Evolutionary conservation across 805 yeast genomes (phyloP), one percentile per base, ranked within the genome.

Genomic region (Nakazawaea wyomingensis): DNA sequence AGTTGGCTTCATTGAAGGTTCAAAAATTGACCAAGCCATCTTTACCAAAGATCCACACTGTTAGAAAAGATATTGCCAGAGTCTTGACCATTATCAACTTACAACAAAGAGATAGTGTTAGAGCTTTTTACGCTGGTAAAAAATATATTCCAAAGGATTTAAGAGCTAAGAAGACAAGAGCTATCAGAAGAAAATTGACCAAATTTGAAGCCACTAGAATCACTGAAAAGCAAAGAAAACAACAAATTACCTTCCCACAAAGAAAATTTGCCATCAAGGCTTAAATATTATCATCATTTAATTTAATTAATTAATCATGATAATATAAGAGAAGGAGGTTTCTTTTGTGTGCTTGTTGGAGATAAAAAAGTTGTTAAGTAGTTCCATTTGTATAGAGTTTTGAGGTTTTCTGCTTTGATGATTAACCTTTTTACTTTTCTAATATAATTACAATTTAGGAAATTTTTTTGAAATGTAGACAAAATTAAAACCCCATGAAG

Each of bases 101-200:
- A 65, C 87, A 85, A 79, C 96, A 89, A 77, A 89, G 99, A 78
- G 89, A 84, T 59, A 81, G 83, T 61, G 96, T 88, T 69, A 87
- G 87, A 75, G 93, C 84, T 68, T 84, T 86, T 80, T 90, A 90
- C 91, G 80, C 80, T 59, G 93, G 89, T 71, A 84, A 86, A 83
- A 90, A 88, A 77, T 85, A 81, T 83, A 78, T 80, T 72, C 98
- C 99, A 80, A 90, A 91, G 80, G 97, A 90, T 72, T 82, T 93
- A 77, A 91, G 98, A 80, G 96, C 89, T 63, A 93, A 93, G 91
- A 87, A 93, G 85, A 93, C 99, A 75, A 91, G 98, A 84, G 98
- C 99, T 72, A 76, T 91, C 75, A 91, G 99, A 86, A 86, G 98
- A 82, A 80, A 82, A 68, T 80, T 93, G 68, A 81, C 97, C 72